These are phyloP conservation scores for Sindora glabra DNA, from an alignment of 306 rosid species.

Conservation along the genomic window DNA sequence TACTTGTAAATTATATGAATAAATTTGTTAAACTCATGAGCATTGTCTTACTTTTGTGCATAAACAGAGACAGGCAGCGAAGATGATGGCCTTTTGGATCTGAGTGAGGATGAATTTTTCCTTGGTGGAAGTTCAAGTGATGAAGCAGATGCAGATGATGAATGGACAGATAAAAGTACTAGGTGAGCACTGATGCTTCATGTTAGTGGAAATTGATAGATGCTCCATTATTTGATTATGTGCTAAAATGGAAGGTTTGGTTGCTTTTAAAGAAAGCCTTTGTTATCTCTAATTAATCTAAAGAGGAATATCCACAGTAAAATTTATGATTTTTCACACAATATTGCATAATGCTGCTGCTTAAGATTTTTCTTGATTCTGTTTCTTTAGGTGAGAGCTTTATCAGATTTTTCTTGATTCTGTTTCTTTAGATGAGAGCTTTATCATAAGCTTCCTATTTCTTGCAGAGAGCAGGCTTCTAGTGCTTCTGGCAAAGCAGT, in stretches of 20 bases:
- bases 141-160: constrained; percentile 98
- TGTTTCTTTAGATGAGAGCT: neutral
- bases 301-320: too few relatives aligned
- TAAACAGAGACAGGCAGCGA: constrained; percentile 92
- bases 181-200: constrained; percentile 35
- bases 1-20: too few relatives aligned
- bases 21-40: too few relatives aligned
- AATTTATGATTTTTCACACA: too few relatives aligned
- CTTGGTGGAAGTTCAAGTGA: constrained; percentile 81
- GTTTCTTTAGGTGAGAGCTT: too few relatives aligned
- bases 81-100: constrained; percentile 90
- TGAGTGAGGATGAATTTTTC: constrained; percentile 96
- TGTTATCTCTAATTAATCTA: too few relatives aligned
- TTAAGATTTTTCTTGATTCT: too few relatives aligned
- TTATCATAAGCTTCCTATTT: constrained; percentile 2
- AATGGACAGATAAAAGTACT: constrained; percentile 94
- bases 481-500: constrained; percentile 97
- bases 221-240: too few relatives aligned
- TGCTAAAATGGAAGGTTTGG: neutral
- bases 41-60: neutral
- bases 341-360: too few relatives aligned
- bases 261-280: too few relatives aligned
- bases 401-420: too few relatives aligned
- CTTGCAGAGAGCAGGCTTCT: constrained; percentile 90
- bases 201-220: neutral